Evolutionary conservation across 306 rosid genomes (phyloP).

Genomic region (Cucumis hystrix): DNA sequence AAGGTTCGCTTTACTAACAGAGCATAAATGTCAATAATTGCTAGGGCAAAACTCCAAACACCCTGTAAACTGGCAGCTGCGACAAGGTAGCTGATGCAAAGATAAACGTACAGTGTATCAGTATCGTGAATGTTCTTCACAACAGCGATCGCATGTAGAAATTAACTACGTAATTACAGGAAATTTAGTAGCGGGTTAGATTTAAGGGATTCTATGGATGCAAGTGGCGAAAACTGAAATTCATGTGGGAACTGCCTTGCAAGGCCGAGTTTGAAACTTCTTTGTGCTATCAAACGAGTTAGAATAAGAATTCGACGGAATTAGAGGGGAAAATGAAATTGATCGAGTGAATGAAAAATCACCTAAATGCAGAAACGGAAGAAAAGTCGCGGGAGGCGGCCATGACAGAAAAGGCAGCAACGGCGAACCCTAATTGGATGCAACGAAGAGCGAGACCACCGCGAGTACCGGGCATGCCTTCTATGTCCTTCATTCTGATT

Average conservation of each 20-base stretch:
- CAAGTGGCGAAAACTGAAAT: neutral
- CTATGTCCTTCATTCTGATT: constrained; percentile 71
- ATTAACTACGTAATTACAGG: neutral
- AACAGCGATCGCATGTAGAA: neutral
- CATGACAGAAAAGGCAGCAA: constrained; percentile 66
- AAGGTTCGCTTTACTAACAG: constrained; percentile 61
- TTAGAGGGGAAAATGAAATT: neutral
- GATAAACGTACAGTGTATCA: constrained; percentile 4
- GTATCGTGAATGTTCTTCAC: neutral
- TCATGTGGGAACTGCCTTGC: neutral
- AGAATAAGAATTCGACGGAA: neutral
- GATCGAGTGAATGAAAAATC: neutral
- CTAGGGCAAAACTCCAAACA: constrained; percentile 64
- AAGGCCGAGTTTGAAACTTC: neutral
- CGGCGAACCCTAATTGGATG: constrained; percentile 50
- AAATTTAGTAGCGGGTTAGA: neutral
- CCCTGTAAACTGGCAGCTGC: constrained; percentile 70
- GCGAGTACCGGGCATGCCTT: constrained; percentile 90
- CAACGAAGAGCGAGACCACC: constrained; percentile 60
- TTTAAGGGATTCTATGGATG: neutral
- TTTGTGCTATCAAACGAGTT: neutral
- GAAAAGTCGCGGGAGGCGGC: constrained; percentile 72
- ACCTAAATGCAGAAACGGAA: constrained; percentile 88
- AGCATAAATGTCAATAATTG: constrained; percentile 64
- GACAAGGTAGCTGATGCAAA: constrained; percentile 57